Evolutionary conservation across 306 rosid species (phyloP).

Genomic region (Ormosia semicastrata): DNA sequence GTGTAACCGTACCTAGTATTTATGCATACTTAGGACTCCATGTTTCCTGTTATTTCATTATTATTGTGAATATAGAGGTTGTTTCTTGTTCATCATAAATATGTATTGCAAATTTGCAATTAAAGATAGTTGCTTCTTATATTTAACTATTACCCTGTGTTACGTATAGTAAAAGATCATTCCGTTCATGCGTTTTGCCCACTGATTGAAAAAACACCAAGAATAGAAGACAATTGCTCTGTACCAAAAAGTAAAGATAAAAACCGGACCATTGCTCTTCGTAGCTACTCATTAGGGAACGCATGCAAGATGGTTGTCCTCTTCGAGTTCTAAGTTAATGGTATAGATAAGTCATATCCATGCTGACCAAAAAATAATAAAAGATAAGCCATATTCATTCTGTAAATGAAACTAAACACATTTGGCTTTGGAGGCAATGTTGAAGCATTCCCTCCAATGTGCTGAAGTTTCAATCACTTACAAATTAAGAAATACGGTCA

Average conservation of each 20-base stretch:
- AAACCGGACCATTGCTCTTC: neutral
- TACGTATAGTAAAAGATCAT: slow-evolving; percentile 1
- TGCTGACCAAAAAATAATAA: too few species aligned
- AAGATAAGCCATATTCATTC: neutral
- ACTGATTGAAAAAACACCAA: neutral
- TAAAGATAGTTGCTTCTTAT: neutral
- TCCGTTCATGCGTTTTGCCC: neutral
- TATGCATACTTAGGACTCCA: slow-evolving; percentile 27
- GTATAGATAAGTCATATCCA: too few species aligned
- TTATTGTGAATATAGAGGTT: slow-evolving; percentile 50
- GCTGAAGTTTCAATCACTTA: neutral
- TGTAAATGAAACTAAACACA: neutral
- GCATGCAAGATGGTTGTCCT: neutral
- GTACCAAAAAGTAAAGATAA: too few species aligned
- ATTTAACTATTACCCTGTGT: slow-evolving; percentile 24
- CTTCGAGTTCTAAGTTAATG: neutral
- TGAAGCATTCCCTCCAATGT: neutral
- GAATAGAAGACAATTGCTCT: neutral
- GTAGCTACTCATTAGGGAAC: neutral
- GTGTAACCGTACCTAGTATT: slow-evolving; percentile 10
- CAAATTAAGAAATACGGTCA: neutral
- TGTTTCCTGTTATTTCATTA: slow-evolving; percentile 27
- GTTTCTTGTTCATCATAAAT: slow-evolving; percentile 27
- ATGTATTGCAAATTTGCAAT: slow-evolving; percentile 7
- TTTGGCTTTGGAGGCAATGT: neutral